These are phyloP conservation scores for Persicaria maculosa DNA, from an alignment of 148 eudicot genomes.

Conservation along the genomic window DNA sequence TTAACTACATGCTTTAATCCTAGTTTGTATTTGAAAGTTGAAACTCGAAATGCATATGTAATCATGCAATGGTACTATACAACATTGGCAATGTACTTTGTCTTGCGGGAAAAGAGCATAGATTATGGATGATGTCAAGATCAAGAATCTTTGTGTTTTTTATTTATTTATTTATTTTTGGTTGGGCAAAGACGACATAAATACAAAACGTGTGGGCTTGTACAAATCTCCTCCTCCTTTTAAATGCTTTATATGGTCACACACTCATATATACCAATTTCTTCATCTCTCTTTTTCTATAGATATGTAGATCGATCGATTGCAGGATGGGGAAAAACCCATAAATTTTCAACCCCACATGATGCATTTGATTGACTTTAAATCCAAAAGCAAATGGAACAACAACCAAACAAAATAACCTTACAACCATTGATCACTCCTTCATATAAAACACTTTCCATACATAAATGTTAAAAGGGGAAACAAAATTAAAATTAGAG, in stretches of 20 bases:
- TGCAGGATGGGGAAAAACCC: neutral
- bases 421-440: no score
- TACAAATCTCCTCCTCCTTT: neutral
- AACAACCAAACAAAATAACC: neutral
- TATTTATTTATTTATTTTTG: neutral
- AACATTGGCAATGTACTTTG: neutral
- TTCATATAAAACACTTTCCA: no score
- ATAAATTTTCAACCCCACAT: neutral
- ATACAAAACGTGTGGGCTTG: conserved; percentile 2
- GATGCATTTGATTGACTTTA: conserved; percentile 8
- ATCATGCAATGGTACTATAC: neutral
- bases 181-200: neutral
- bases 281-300: neutral
- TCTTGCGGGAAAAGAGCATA: neutral
- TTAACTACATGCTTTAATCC: no score
- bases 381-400: neutral
- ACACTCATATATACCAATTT: neutral
- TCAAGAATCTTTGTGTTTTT: conserved; percentile 2
- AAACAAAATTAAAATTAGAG: no score
- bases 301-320: neutral
- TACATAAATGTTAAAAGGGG: no score
- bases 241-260: neutral
- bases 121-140: conserved; percentile 10
- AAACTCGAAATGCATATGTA: neutral
- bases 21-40: no score